Percentiles rank a stretch among this genome's conserved stretches.
Conservation (phyloP, 75 land plant species). For the Larix kaempferi region DNA sequence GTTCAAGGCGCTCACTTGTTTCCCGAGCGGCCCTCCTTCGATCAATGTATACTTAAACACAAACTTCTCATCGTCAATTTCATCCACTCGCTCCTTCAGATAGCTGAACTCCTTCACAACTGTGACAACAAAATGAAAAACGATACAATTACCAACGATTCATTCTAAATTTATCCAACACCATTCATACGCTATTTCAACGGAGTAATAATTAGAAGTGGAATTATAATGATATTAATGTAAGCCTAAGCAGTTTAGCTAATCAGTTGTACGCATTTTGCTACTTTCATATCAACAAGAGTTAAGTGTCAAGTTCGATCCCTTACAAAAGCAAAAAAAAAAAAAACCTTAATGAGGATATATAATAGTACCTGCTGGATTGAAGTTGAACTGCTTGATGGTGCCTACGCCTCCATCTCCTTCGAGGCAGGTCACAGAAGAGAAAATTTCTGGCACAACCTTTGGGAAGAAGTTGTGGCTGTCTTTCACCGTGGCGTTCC, state of each 20-base stretch:
- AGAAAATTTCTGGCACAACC: conserved; percentile 15
- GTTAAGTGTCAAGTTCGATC: no score
- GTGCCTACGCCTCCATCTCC: conserved; percentile 39
- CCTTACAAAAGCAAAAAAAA: no score
- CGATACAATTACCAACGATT: no score
- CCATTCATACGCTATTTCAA: no score
- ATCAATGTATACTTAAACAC: conserved; percentile 12
- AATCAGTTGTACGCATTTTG: no score
- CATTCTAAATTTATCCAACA: no score
- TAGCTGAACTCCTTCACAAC: neutral
- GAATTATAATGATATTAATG: no score
- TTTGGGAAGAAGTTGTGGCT: conserved; percentile 28
- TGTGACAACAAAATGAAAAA: neutral
- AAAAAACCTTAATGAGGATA: no score
- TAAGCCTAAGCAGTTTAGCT: no score
- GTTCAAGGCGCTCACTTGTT: no score
- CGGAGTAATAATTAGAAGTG: no score
- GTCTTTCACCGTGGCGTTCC: conserved; percentile 19
- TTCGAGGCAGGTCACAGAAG: conserved; percentile 12
- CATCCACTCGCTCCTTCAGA: conserved; percentile 20
- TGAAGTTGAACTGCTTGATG: conserved; percentile 24
- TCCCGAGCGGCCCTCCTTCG: conserved; percentile 22
- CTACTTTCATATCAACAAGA: no score
- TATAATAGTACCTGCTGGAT: neutral
- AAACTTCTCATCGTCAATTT: conserved; percentile 15